Evolutionary conservation across 2,329 filamentous ascomycete genomes (phyloP).

Genomic region (Cordyceps cicadae): DNA sequence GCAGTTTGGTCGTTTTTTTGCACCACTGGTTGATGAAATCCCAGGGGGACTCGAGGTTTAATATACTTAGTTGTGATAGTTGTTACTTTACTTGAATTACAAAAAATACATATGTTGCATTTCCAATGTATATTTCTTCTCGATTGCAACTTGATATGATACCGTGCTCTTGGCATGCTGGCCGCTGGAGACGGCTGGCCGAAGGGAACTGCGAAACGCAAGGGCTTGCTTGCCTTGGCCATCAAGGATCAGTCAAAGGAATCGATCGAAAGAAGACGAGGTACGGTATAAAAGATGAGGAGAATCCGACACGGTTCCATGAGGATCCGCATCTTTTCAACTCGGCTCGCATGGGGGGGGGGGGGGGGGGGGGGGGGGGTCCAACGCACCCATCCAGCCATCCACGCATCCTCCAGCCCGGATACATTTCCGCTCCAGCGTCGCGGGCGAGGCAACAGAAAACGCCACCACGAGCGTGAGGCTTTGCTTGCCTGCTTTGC

Average conservation of each 20-base stretch:
- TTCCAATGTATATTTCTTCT: not conserved
- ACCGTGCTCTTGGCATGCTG: too few species aligned
- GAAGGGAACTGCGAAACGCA: too few species aligned
- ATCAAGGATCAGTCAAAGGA: too few species aligned
- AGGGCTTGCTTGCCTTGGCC: too few species aligned
- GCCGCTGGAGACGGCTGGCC: too few species aligned
- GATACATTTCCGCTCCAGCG: not conserved
- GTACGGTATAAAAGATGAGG: not conserved
- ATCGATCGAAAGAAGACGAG: not conserved
- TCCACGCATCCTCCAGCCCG: not conserved
- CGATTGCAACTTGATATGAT: too few species aligned
- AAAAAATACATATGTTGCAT: not conserved
- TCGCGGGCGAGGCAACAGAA: too few species aligned
- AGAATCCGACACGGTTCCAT: not conserved
- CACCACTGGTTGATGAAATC: not conserved
- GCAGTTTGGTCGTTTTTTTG: not conserved
- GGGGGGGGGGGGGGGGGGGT: not conserved
- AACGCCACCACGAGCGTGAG: too few species aligned
- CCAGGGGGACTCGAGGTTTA: not conserved
- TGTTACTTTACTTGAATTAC: not conserved
- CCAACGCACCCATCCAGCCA: not conserved
- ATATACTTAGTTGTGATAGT: not conserved
- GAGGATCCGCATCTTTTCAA: not conserved
- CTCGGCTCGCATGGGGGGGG: not conserved
- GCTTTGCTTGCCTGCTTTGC: too few species aligned